phyloP scores from a whole-genome alignment of 192 early-diverging fungal genomes.

The Chytriomyces hyalinus region DNA sequence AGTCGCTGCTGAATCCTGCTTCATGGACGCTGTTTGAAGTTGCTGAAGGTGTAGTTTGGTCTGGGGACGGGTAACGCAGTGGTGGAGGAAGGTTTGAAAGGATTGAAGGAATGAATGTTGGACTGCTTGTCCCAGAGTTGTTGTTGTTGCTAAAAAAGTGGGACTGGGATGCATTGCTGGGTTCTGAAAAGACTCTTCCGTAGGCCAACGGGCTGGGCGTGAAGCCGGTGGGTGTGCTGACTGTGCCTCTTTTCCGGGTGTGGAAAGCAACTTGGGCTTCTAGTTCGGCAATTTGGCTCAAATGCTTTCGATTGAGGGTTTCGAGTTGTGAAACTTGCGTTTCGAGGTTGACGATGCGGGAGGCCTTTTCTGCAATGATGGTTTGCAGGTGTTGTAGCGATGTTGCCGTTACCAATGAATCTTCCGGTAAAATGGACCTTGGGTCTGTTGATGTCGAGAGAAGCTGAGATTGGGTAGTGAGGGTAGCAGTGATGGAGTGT shows the following conservation, averaged over 20 bases:
- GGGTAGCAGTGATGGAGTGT: background rate
- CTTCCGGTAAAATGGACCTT: background rate
- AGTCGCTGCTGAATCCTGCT: background rate
- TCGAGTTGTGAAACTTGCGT: background rate
- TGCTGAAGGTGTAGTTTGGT: background rate
- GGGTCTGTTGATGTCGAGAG: background rate
- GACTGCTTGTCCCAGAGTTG: background rate
- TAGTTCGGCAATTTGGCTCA: background rate
- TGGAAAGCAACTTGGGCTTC: background rate
- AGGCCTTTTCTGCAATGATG: background rate
- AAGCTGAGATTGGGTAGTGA: background rate
- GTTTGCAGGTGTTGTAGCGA: background rate
- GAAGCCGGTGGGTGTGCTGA: too few relatives aligned
- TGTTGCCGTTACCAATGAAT: background rate
- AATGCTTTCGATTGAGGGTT: background rate
- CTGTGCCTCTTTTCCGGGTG: too few relatives aligned
- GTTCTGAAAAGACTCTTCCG: too few relatives aligned
- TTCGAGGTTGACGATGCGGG: background rate
- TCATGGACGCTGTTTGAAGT: too few relatives aligned
- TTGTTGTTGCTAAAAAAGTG: background rate
- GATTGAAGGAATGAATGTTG: background rate
- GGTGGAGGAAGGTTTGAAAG: background rate
- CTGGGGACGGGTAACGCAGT: background rate
- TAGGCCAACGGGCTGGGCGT: too few relatives aligned
- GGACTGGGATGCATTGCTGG: background rate